Evolutionary conservation across 129 eudicot species (phyloP).

Genomic region (Pseudognaphalium luteoalbum): DNA sequence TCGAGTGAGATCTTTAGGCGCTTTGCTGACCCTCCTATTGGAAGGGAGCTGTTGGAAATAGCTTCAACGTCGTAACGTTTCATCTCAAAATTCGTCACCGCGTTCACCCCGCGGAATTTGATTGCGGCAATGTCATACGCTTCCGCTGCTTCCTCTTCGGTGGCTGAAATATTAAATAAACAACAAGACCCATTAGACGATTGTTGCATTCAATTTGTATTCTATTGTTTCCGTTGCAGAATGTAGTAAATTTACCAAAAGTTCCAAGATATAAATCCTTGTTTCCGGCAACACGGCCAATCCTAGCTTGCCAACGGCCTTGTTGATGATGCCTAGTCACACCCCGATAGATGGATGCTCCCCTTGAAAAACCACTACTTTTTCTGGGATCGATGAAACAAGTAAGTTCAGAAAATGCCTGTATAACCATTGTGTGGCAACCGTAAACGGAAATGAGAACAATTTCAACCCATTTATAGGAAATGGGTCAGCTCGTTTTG

Average conservation of each 20-base stretch:
- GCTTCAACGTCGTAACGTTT: slow-evolving; percentile 85
- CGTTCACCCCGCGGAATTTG: slow-evolving; percentile 86
- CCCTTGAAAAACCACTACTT: slow-evolving; percentile 91
- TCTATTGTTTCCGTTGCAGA: background rate
- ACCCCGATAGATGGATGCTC: slow-evolving; percentile 86
- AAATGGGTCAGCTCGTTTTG: no score
- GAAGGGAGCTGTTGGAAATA: slow-evolving; percentile 74
- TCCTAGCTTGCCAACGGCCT: slow-evolving; percentile 97
- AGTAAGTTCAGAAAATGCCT: no score
- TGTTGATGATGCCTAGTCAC: slow-evolving; percentile 96
- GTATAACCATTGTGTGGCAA: no score
- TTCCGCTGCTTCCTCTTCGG: slow-evolving; percentile 96
- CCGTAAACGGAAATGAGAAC: no score
- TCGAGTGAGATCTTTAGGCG: slow-evolving; percentile 69
- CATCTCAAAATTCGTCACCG: slow-evolving; percentile 94
- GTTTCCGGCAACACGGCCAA: slow-evolving; percentile 93
- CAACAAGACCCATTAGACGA: background rate
- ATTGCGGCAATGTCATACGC: slow-evolving; percentile 97
- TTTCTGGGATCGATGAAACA: slow-evolving; percentile 42
- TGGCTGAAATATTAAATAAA: slow-evolving; percentile 45
- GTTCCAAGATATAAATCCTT: slow-evolving; percentile 92
- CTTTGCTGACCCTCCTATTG: slow-evolving; percentile 82
- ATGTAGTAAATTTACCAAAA: slow-evolving; percentile 46
- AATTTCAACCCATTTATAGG: no score
- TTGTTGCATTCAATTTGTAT: background rate